phyloP scores from a whole-genome alignment of 495 filamentous ascomycete genomes.

The Hypoxylon cercidicola region DNA sequence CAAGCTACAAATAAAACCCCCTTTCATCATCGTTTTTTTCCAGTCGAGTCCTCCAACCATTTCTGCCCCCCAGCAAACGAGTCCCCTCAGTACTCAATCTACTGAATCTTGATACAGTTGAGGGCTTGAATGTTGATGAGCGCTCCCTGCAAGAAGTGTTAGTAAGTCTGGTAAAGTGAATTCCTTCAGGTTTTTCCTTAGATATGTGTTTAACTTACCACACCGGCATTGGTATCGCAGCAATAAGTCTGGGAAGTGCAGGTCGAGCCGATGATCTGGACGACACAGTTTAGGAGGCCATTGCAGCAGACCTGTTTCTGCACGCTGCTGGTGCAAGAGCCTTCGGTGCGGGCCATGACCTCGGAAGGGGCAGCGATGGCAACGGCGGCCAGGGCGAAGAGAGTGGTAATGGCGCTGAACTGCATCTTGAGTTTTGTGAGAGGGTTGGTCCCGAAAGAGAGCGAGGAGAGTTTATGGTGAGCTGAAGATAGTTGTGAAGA shows the following conservation, averaged over 20 bases:
- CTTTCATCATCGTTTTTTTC: conserved; percentile 9
- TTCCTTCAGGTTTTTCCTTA: neutral
- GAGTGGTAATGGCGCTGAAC: conserved; percentile 35
- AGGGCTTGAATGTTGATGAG: conserved; percentile 28
- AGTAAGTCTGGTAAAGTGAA: neutral
- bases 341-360: conserved; percentile 16
- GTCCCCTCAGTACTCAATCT: neutral
- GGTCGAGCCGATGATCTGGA: conserved; percentile 6
- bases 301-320: conserved; percentile 36
- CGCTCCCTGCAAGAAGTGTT: conserved; percentile 14
- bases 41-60: conserved; percentile 2
- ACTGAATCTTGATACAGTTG: conserved; percentile 24
- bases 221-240: conserved; percentile 11
- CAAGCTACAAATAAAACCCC: conserved; percentile 1
- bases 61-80: neutral
- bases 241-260: conserved; percentile 35
- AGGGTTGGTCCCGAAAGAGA: conserved; percentile 10
- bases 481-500: conserved; percentile 25
- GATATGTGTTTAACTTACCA: conserved; percentile 16
- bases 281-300: conserved; percentile 22
- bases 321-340: conserved; percentile 29
- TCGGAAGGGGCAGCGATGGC: conserved; percentile 37
- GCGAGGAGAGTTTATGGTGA: conserved; percentile 16
- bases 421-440: conserved; percentile 37
- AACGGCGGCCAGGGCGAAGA: conserved; percentile 39